Conservation (phyloP, 1,139 yeast species). For the Blastobotrys arbuscula region DNA sequence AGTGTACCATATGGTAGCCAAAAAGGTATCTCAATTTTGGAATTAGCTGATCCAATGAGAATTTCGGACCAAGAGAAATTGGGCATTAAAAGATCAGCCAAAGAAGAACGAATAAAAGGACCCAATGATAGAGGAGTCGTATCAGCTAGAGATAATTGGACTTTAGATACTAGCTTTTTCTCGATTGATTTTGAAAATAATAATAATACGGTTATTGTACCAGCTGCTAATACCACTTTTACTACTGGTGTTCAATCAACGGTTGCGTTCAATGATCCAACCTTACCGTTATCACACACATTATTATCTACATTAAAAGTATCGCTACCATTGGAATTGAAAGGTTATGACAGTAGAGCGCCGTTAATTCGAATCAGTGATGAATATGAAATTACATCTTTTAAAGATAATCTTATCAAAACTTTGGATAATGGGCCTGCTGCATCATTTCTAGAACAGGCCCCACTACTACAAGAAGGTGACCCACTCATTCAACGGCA, state of each 20-base stretch:
- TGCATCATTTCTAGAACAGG: conserved; percentile 45
- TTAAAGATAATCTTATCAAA: conserved; percentile 49
- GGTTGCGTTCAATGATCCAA: conserved; percentile 19
- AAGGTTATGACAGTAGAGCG: conserved; percentile 8
- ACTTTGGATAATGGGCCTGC: conserved; percentile 46
- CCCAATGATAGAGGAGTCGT: conserved; percentile 1
- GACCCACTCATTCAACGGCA: conserved; percentile 10
- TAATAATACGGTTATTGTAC: conserved; percentile 21
- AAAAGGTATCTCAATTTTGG: conserved; percentile 28
- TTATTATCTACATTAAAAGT: conserved; percentile 17
- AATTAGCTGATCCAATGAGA: conserved; percentile 18
- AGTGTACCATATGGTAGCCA: conserved; percentile 32
- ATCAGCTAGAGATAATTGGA: conserved; percentile 27
- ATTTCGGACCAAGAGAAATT: conserved; percentile 22
- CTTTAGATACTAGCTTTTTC: conserved; percentile 22
- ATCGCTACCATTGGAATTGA: conserved; percentile 11
- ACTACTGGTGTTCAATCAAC: conserved; percentile 28
- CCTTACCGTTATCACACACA: conserved; percentile 17
- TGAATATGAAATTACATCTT: conserved; percentile 38
- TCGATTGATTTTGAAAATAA: conserved; percentile 17
- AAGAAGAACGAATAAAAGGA: conserved; percentile 13
- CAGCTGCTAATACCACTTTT: conserved; percentile 35
- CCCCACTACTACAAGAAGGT: conserved; percentile 41
- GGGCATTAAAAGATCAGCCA: conserved; percentile 21
- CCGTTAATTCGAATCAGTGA: conserved; percentile 26